phyloP scores from a whole-genome alignment of 495 filamentous ascomycete species.

The Aspergillus avenaceus region DNA sequence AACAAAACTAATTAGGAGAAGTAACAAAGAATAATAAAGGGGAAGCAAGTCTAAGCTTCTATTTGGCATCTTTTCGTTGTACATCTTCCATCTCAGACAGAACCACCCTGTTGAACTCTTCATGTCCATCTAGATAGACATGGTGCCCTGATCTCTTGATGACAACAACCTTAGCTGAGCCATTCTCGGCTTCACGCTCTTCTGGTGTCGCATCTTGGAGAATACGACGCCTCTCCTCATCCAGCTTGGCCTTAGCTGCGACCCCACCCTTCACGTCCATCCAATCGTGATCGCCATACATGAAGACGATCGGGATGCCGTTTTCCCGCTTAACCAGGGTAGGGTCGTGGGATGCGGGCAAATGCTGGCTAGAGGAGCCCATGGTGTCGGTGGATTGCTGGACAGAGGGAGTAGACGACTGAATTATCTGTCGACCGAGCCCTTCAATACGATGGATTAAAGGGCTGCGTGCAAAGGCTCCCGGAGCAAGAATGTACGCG shows the following conservation, averaged over 20 bases:
- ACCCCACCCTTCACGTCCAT: conserved; percentile 90
- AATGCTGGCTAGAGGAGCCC: not conserved
- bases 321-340: conserved; percentile 50
- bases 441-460: conserved; percentile 81
- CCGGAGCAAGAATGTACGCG: conserved; percentile 87
- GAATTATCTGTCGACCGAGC: conserved; percentile 67
- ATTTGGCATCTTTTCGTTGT: conserved; percentile 79
- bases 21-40: not conserved
- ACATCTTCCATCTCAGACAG: conserved; percentile 65
- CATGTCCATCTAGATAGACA: conserved; percentile 86
- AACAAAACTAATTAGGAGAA: not conserved
- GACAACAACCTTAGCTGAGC: conserved; percentile 79
- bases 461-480: conserved; percentile 85
- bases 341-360: conserved; percentile 7
- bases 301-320: conserved; percentile 79
- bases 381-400: conserved; percentile 9
- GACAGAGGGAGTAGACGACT: conserved; percentile 16
- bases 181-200: conserved; percentile 68
- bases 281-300: conserved; percentile 98
- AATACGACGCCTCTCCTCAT: conserved; percentile 56
- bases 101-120: conserved; percentile 83
- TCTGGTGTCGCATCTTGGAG: conserved; percentile 58
- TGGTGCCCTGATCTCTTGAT: conserved; percentile 86
- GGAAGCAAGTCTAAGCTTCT: not conserved
- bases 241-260: conserved; percentile 75